These are phyloP conservation scores for Fusarium heterosporum DNA, from an alignment of 2,329 filamentous ascomycete genomes.

Conservation along the genomic window DNA sequence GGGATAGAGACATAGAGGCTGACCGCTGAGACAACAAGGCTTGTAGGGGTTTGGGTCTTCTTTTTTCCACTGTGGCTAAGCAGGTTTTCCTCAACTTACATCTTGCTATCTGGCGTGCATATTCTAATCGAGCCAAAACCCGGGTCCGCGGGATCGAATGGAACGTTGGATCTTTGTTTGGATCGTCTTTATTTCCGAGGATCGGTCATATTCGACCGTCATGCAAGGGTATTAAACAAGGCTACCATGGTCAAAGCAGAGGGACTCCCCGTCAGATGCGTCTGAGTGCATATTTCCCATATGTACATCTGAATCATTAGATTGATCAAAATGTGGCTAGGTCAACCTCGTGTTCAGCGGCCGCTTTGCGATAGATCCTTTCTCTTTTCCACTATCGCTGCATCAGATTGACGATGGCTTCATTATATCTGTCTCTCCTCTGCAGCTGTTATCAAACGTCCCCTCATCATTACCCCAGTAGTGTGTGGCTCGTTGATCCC, in stretches of 20 bases:
- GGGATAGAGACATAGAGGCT: not conserved
- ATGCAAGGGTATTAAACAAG: not conserved
- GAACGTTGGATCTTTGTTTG: not conserved
- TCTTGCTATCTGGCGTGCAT: constrained; percentile 17
- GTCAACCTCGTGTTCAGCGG: not conserved
- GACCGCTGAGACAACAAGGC: constrained; percentile 27
- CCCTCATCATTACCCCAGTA: not conserved
- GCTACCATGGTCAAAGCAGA: not conserved
- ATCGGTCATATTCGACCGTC: constrained; percentile 10
- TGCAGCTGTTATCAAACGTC: constrained; percentile 1
- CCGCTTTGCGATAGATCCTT: not conserved
- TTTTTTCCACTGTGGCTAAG: not conserved
- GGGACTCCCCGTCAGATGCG: not conserved
- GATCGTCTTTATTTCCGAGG: not conserved
- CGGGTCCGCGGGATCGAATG: constrained; percentile 19
- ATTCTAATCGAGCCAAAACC: constrained; percentile 18
- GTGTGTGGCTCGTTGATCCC: not conserved
- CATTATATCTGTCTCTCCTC: not conserved
- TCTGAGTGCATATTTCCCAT: not conserved
- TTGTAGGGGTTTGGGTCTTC: constrained; percentile 17
- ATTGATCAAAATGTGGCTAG: not conserved
- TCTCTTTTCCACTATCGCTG: not conserved
- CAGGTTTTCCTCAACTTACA: not conserved
- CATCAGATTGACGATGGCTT: constrained; percentile 12
- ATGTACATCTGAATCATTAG: not conserved